These are phyloP conservation scores for Taiozyma sp. DNA, from an alignment of 1,139 yeast species.

Conservation along the genomic window DNA sequence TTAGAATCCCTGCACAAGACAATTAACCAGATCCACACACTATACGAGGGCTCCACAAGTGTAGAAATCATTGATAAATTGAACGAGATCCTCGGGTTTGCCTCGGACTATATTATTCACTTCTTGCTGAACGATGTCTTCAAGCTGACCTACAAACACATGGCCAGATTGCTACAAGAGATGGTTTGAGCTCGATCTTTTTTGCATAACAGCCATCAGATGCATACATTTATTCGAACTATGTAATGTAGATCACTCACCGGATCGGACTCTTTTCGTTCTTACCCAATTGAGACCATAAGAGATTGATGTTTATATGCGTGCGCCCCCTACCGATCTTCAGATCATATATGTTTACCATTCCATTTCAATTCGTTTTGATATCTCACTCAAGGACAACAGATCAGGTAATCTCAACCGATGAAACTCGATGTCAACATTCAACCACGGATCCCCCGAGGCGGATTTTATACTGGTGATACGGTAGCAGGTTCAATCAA, in stretches of 20 bases:
- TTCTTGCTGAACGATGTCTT: constrained; percentile 7
- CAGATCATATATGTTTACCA: neutral
- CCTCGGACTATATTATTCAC: constrained; percentile 6
- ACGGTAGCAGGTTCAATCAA: neutral
- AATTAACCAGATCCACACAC: constrained; percentile 3
- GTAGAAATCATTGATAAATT: constrained; percentile 1
- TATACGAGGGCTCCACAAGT: constrained; percentile 1
- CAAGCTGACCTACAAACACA: neutral
- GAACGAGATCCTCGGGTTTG: constrained; percentile 7
- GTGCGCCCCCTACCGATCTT: neutral
- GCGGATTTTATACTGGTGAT: neutral
- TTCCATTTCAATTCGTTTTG: neutral
- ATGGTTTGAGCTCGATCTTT: neutral
- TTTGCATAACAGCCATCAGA: neutral
- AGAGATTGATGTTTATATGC: neutral
- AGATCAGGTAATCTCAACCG: neutral
- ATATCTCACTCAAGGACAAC: neutral
- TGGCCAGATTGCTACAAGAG: constrained; percentile 1
- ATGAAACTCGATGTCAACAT: neutral
- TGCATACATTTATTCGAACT: neutral
- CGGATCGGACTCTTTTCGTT: neutral
- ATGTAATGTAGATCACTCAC: neutral
- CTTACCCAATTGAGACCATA: too few species aligned
- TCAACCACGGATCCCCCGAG: neutral
- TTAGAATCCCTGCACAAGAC: constrained; percentile 8